A percentile compares a stretch with the other conserved stretches of the same genome.
Conservation (phyloP, 345 rosid genomes). For the Corchorus olitorius region DNA sequence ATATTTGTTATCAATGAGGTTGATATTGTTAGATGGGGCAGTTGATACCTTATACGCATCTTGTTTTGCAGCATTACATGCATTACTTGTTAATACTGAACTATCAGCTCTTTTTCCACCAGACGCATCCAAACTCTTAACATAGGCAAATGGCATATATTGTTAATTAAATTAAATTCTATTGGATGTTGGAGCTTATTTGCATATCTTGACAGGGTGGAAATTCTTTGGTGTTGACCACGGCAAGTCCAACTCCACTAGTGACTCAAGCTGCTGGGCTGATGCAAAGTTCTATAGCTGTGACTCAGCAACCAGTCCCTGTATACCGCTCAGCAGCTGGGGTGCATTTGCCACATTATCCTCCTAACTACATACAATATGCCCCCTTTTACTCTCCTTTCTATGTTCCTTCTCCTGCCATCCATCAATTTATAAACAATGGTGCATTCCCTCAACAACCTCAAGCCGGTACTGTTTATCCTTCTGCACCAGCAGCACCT, state of each 20-base stretch:
- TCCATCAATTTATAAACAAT: conserved; percentile 77
- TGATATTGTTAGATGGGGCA: background rate
- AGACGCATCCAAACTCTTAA: background rate
- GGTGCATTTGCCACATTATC: conserved; percentile 78
- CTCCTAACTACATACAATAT: conserved; percentile 82
- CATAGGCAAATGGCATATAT: background rate
- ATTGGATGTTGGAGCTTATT: conserved; percentile 27
- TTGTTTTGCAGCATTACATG: conserved; percentile 2
- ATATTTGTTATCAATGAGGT: background rate
- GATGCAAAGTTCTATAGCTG: conserved; percentile 80
- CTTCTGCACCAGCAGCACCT: conserved; percentile 65
- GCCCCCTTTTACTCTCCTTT: conserved; percentile 75
- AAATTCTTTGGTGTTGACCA: conserved; percentile 64
- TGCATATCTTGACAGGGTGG: conserved; percentile 59
- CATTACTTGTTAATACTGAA: no score
- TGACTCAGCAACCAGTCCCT: conserved; percentile 80
- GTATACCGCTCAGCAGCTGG: conserved; percentile 88
- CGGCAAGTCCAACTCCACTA: conserved; percentile 67
- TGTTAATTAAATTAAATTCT: background rate
- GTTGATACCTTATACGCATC: background rate
- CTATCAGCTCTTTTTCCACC: background rate
- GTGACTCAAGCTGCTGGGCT: conserved; percentile 80
- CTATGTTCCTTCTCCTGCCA: conserved; percentile 72
- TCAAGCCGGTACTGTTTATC: conserved; percentile 72
- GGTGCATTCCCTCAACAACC: conserved; percentile 88